Conservation (phyloP, 345 rosid species). For the Eucalyptus cloeziana region DNA sequence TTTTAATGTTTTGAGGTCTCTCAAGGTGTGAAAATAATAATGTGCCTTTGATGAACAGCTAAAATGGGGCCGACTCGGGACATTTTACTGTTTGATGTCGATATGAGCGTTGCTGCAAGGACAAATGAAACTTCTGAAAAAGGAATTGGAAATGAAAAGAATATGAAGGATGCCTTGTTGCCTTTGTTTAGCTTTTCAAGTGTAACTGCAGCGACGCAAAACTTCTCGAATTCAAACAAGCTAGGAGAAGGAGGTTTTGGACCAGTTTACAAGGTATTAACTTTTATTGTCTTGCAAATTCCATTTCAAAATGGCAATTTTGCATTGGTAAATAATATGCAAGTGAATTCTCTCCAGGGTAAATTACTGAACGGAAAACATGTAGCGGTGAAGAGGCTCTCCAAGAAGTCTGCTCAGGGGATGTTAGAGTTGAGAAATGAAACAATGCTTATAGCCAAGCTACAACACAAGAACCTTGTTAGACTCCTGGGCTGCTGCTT, state of each 20-base stretch:
- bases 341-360: background rate
- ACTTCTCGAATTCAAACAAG: constrained; percentile 4
- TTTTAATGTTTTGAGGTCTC: background rate
- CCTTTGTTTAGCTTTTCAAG: constrained; percentile 10
- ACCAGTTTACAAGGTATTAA: constrained; percentile 3
- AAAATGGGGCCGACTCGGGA: background rate
- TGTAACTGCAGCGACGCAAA: constrained; percentile 1
- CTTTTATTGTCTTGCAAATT: background rate
- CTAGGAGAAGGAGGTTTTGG: constrained; percentile 35
- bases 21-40: accelerated
- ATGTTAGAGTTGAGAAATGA: constrained; percentile 16
- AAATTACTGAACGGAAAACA: constrained; percentile 7
- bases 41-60: background rate
- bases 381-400: constrained; percentile 19
- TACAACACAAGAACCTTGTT: constrained; percentile 24
- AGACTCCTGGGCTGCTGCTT: constrained; percentile 24
- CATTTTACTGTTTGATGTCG: background rate
- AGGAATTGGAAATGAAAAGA: background rate
- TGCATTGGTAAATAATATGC: background rate
- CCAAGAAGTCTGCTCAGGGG: constrained; percentile 16
- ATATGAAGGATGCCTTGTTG: background rate
- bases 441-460: constrained; percentile 7
- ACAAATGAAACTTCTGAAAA: background rate
- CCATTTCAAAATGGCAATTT: background rate
- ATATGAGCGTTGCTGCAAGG: background rate